Percentiles rank a stretch among this genome's conserved stretches.
phyloP scores from a whole-genome alignment of 2,329 filamentous ascomycete genomes.

The Dendryphion nanum region DNA sequence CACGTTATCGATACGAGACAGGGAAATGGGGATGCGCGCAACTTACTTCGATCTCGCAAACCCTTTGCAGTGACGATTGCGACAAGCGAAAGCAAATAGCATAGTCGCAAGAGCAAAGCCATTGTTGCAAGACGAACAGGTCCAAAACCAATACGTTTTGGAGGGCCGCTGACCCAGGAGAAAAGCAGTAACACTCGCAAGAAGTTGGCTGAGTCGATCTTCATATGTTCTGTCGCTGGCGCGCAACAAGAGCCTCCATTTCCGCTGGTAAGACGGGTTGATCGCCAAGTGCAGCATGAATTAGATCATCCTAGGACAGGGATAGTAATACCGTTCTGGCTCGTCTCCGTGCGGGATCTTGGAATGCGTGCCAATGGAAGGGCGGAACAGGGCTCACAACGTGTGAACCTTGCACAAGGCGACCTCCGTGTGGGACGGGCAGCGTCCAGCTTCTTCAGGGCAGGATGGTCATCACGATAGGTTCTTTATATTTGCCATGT shows the following conservation, averaged over 20 bases:
- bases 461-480: too few relatives aligned
- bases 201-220: not conserved
- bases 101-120: conserved; percentile 1
- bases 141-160: too few relatives aligned
- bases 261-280: not conserved
- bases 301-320: not conserved
- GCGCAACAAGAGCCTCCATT: not conserved
- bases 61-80: not conserved
- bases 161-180: too few relatives aligned
- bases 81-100: not conserved
- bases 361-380: too few relatives aligned
- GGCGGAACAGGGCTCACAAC: too few relatives aligned
- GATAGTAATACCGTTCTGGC: not conserved
- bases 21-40: not conserved
- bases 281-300: not conserved
- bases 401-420: too few relatives aligned
- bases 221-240: not conserved
- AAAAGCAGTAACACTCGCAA: not conserved
- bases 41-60: not conserved
- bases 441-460: too few relatives aligned
- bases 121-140: not conserved
- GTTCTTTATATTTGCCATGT: too few relatives aligned
- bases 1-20: not conserved
- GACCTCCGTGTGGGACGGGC: too few relatives aligned
- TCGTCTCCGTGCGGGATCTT: too few relatives aligned